Base-by-base conservation (phyloP, 1,284 basidiomycete genomes). In the Ceratobasidium sp. region DNA sequence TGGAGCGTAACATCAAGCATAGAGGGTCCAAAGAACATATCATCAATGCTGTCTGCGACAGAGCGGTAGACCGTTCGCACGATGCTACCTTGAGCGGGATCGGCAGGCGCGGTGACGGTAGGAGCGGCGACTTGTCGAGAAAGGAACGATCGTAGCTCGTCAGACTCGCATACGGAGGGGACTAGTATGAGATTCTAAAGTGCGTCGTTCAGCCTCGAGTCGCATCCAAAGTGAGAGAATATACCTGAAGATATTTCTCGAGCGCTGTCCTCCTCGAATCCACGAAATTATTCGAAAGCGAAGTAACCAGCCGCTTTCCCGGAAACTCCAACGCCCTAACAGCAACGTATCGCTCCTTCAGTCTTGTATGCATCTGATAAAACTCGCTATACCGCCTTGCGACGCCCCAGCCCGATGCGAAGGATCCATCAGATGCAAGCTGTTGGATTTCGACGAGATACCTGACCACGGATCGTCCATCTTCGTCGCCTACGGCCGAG, bases 371-470 rank as follows among this genome's bases (percentile, higher is more conserved):
- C 87, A 98, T 91, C 69, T 89, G 90, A 81, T 93, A 89, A 83
- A 99, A 99, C 82, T 99, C 97, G 82, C 95, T 98, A 83, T 98
- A 99, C 77, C 97, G 86, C 79, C 96, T 87, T 4, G 94, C 92
- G 2, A 98, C 92, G 33, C 96, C 91, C 97, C 97, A 99, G 2
- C 94, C 94, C 1, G 92, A 92, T 0, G 90, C 85, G 81, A 92
- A 90, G 63, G 88, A 89, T 3, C 92, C 94, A 81, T 96, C 93
- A 0, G 85, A 83, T n/a, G 88, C 90, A 31, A 94, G 86, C 81
- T 97, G 96, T 81, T 94, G 92, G 0, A 99, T 90, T 83, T 98
- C 94, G 60, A 99, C 89, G n/a, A 96, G 89, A 82, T 98, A 99
- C 47, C 95, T 88, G 45, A 97, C 95, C 33, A 98, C 94, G 33